Conservation (phyloP, 164 flowering plant species). For the Aristolochia fimbriata region DNA sequence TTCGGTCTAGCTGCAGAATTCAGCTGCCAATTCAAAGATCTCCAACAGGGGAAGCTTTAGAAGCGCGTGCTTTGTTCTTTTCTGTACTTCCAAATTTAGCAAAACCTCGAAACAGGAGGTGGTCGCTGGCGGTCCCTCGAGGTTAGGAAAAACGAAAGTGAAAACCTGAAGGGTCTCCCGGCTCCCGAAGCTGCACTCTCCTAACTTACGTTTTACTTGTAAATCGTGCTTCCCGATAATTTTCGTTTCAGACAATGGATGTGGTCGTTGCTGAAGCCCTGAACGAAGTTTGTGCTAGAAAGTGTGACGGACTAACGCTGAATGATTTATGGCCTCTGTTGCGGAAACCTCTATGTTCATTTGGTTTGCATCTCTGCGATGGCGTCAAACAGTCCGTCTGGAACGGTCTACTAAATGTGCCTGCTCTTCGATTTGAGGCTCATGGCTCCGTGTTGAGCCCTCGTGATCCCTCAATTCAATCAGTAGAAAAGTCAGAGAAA, state of each 20-base stretch:
- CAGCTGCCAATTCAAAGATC: too few relatives aligned
- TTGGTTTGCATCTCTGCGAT: conserved; percentile 35
- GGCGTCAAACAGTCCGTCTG: conserved; percentile 41
- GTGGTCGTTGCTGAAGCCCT: conserved; percentile 49
- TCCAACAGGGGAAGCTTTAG: too few relatives aligned
- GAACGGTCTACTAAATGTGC: conserved; percentile 29
- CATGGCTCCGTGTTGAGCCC: conserved; percentile 2
- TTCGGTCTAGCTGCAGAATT: too few relatives aligned
- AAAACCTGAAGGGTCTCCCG: too few relatives aligned
- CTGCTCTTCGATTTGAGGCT: conserved; percentile 36
- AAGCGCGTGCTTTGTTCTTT: too few relatives aligned
- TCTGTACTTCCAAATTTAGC: too few relatives aligned
- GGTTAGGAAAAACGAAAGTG: too few relatives aligned
- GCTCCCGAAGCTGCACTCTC: too few relatives aligned
- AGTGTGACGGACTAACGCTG: conserved; percentile 37
- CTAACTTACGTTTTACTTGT: too few relatives aligned
- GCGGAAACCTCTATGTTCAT: conserved; percentile 17
- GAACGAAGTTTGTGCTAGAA: conserved; percentile 60
- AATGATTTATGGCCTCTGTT: conserved; percentile 42
- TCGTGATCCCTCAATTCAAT: conserved; percentile 18
- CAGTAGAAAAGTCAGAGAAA: conserved; percentile 41
- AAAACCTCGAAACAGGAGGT: too few relatives aligned
- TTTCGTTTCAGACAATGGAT: conserved; percentile 39
- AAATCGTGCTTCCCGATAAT: background rate
- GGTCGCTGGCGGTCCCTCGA: too few relatives aligned